phyloP scores from a whole-genome alignment of 345 rosid species.

The Lepidium didymum region DNA sequence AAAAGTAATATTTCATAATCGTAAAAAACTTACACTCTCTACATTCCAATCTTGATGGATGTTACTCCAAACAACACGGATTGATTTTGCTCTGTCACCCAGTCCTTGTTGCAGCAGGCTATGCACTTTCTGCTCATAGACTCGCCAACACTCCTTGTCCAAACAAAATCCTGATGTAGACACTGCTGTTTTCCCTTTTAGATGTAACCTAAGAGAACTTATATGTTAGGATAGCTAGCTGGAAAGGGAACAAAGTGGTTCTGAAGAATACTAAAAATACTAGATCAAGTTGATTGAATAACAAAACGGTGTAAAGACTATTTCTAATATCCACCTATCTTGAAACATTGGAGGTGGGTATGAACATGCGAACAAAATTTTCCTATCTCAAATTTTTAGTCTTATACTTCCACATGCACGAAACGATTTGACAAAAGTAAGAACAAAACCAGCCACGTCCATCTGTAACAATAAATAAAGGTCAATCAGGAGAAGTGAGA shows the following conservation, averaged over 20 bases:
- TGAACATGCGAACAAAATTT: background rate
- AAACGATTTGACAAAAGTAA: background rate
- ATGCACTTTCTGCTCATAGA: conserved; percentile 67
- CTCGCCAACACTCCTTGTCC: conserved; percentile 91
- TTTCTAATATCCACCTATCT: background rate
- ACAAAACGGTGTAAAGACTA: background rate
- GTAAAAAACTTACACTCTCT: conserved; percentile 49
- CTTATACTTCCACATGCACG: background rate
- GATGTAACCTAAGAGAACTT: conserved; percentile 47
- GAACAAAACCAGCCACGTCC: background rate
- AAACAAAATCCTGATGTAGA: conserved; percentile 59
- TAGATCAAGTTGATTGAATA: background rate
- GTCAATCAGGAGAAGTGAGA: conserved; percentile 1
- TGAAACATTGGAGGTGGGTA: background rate
- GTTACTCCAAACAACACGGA: conserved; percentile 81
- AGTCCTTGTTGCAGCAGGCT: conserved; percentile 64
- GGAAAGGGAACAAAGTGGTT: background rate
- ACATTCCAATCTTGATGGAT: conserved; percentile 39
- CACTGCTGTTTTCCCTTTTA: conserved; percentile 45
- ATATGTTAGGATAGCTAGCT: conserved; percentile 14
- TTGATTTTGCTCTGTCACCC: conserved; percentile 61
- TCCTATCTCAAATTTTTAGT: background rate
- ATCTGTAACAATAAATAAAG: background rate
- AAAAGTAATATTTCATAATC: background rate
- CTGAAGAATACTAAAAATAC: background rate